Evolutionary conservation across 495 filamentous ascomycete species (phyloP), one percentile per base, ranked within the genome.

Genomic region (Xylaria longipes): DNA sequence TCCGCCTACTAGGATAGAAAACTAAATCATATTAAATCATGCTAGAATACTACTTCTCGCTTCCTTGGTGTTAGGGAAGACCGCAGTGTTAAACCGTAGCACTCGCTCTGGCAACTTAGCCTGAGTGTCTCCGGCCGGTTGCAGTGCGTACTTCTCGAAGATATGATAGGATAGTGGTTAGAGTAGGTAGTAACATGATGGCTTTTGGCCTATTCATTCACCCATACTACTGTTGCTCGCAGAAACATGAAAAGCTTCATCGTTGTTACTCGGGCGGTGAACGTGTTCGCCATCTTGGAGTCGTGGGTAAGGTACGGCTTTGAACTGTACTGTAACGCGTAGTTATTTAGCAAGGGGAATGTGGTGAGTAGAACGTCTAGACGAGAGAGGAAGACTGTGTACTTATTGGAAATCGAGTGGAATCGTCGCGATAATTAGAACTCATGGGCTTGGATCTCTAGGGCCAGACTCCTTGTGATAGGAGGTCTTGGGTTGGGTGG

Each of bases 111-210:
- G 29, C 41, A 31, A 14, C 6, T 65, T 39, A 9, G 29, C 29
- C 20, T 62, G 56, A 57, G 9, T 65, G 22, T 37, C n/a, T 6
- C 22, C 12, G 0, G 41, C 41, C 27, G 5, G 22, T 31, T 22
- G 39, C 46, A 5, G 25, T 58, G 1, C 31, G 29, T 27, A n/a
- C 29, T 31, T 41, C 8, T 54, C 20, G 31, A 9, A 29, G 29
- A 70, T 37, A 46, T 41, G 57, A 41, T 70, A 70, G 43, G 57
- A 62, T 70, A 70, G 45, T 52, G 43, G 45, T 27, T 62, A 52
- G 27, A 70, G 68, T 54, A 63, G 56, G 17, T 50, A 27, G 37
- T 52, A 50, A 41, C n/a, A 63, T 1, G 27, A 31, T 25, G 66
- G 29, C 39, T 46, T 39, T 0, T 7, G 8, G 17, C 25, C 33